Conservation (phyloP, 345 rosid genomes). For the Aquilaria yunnanensis region DNA sequence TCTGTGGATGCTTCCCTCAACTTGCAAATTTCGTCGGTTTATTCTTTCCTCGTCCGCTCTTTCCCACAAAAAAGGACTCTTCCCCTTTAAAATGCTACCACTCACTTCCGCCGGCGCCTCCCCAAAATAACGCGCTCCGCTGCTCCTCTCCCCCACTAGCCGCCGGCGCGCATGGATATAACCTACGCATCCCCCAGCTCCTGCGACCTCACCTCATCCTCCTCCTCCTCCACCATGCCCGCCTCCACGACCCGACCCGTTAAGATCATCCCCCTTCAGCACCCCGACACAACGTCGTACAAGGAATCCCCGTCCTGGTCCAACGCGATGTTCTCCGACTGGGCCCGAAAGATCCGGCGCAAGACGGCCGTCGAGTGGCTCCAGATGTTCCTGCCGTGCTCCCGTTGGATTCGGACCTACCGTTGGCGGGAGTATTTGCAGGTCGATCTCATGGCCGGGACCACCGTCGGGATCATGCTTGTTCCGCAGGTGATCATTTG, state of each 20-base stretch:
- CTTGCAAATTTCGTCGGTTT: too few relatives aligned
- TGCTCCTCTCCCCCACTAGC: not conserved
- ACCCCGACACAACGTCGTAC: constrained; percentile 42
- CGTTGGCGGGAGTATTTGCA: constrained; percentile 72
- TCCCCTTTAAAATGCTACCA: too few relatives aligned
- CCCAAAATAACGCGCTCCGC: too few relatives aligned
- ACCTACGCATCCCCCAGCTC: constrained; percentile 52
- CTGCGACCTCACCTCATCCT: constrained; percentile 22
- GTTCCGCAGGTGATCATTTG: constrained; percentile 82
- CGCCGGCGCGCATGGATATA: constrained; percentile 42
- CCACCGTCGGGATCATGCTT: constrained; percentile 93
- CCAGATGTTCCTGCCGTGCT: constrained; percentile 63
- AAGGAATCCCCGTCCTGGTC: constrained; percentile 23
- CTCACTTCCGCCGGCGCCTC: too few relatives aligned
- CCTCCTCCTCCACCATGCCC: constrained; percentile 29
- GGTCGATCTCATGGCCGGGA: constrained; percentile 90
- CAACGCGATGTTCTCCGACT: constrained; percentile 30
- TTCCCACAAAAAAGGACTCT: too few relatives aligned
- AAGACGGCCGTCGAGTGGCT: constrained; percentile 58
- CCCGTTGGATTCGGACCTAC: constrained; percentile 82
- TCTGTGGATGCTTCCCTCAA: too few relatives aligned
- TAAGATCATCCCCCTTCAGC: constrained; percentile 71
- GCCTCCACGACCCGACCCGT: constrained; percentile 44
- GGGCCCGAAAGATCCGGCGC: constrained; percentile 39
- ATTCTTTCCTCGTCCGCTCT: too few relatives aligned